phyloP scores from a whole-genome alignment of 2,329 filamentous ascomycete genomes.

The Ophiostoma ulmi region DNA sequence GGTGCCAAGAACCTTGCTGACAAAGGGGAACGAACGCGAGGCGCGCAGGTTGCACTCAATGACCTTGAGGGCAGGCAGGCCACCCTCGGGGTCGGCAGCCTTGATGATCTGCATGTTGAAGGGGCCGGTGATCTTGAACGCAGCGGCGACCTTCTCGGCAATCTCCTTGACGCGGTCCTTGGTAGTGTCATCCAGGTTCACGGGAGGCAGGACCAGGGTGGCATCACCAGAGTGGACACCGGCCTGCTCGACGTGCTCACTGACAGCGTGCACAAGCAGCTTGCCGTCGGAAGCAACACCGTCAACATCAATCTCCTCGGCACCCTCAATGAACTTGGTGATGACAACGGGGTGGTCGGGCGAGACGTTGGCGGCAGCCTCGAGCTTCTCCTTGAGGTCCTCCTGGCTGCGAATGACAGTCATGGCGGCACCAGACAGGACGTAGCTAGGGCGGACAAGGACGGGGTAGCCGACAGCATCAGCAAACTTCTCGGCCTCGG shows the following conservation, averaged over 20 bases:
- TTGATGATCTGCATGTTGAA: constrained; percentile 99
- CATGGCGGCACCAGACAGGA: constrained; percentile 97
- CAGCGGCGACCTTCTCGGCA: constrained; percentile 90
- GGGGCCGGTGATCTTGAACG: constrained; percentile 86
- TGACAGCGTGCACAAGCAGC: constrained; percentile 84
- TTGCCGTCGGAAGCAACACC: constrained; percentile 83
- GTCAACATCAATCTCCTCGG: constrained; percentile 93
- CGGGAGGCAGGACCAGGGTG: constrained; percentile 85
- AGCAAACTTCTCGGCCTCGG: constrained; percentile 83
- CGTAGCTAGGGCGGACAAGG: constrained; percentile 88
- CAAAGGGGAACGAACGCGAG: constrained; percentile 94
- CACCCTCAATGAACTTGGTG: constrained; percentile 95
- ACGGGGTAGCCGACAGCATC: constrained; percentile 86
- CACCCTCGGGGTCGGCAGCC: constrained; percentile 91
- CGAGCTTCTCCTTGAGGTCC: constrained; percentile 91
- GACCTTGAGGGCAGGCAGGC: constrained; percentile 97
- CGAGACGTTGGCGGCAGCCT: constrained; percentile 82
- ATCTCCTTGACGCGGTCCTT: constrained; percentile 92
- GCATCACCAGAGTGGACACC: constrained; percentile 98
- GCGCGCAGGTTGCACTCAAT: constrained; percentile 98
- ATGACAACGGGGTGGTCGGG: constrained; percentile 98
- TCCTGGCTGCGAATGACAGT: constrained; percentile 85
- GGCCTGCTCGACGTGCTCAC: constrained; percentile 93
- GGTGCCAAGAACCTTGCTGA: constrained; percentile 96
- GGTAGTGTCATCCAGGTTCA: constrained; percentile 67